Evolutionary conservation across 805 yeast species (phyloP).

Genomic region (Cyberlindnera euphorbiae): DNA sequence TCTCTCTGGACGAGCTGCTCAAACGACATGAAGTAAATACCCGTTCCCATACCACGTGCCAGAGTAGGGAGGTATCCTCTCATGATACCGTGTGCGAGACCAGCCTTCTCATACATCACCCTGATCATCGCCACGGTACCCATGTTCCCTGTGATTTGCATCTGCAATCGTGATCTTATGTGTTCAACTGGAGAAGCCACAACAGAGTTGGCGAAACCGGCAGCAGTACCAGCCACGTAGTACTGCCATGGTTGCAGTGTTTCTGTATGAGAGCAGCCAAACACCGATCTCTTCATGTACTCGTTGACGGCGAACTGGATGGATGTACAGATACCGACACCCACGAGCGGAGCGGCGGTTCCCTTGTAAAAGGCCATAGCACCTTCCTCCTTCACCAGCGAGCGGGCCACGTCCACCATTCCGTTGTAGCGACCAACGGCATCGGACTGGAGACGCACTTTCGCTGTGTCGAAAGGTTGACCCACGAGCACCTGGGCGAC

Average conservation of each 20-base stretch:
- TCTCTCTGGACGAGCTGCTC: slow-evolving; percentile 79
- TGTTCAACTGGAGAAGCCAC: slow-evolving; percentile 94
- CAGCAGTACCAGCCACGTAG: slow-evolving; percentile 79
- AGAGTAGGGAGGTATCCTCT: slow-evolving; percentile 82
- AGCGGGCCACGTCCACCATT: slow-evolving; percentile 73
- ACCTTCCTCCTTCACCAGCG: slow-evolving; percentile 76
- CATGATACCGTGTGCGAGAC: slow-evolving; percentile 54
- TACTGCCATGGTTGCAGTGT: slow-evolving; percentile 58
- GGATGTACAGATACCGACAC: slow-evolving; percentile 95
- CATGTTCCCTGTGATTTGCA: slow-evolving; percentile 59
- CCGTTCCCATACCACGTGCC: slow-evolving; percentile 82
- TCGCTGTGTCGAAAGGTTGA: slow-evolving; percentile 94
- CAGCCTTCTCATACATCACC: slow-evolving; percentile 50
- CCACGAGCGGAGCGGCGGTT: slow-evolving; percentile 85
- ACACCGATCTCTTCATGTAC: slow-evolving; percentile 79
- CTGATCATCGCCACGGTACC: slow-evolving; percentile 71
- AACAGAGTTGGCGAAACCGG: slow-evolving; percentile 86
- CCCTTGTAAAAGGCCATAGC: slow-evolving; percentile 86
- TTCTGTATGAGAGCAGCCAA: slow-evolving; percentile 31
- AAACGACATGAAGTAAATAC: slow-evolving; percentile 82
- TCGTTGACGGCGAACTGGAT: slow-evolving; percentile 95
- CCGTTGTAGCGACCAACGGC: slow-evolving; percentile 72
- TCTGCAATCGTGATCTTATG: slow-evolving; percentile 87
- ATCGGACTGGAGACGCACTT: slow-evolving; percentile 87
- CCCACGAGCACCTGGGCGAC: slow-evolving; percentile 94